A percentile compares a stretch with the other conserved stretches of the same genome.
Conservation (phyloP, 257 asterid species). For the Primulina eburnea region DNA sequence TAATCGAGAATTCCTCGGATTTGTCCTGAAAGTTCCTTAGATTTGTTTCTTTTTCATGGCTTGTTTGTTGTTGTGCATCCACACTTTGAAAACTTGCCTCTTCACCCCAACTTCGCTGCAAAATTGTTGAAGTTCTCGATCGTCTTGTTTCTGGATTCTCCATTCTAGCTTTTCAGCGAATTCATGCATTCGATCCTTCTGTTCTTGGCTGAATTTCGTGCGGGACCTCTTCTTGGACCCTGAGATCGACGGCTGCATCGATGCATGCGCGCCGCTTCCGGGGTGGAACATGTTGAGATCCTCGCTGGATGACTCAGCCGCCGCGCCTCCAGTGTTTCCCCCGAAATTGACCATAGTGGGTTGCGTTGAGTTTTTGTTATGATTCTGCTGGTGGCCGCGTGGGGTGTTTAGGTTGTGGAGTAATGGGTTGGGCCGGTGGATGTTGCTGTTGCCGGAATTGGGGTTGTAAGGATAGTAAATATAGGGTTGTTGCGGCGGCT, state of each 20-base stretch:
- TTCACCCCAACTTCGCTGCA: constrained; percentile 56
- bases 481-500: constrained; percentile 22
- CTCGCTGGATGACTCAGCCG: constrained; percentile 70
- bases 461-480: background rate
- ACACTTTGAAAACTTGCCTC: constrained; percentile 75
- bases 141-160: constrained; percentile 66
- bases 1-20: background rate
- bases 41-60: constrained; percentile 55
- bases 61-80: constrained; percentile 87
- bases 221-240: constrained; percentile 63
- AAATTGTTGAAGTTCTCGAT: constrained; percentile 42
- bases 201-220: constrained; percentile 62
- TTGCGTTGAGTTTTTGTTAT: constrained; percentile 16
- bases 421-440: background rate
- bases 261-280: constrained; percentile 27
- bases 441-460: background rate
- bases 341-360: constrained; percentile 54
- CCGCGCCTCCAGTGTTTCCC: constrained; percentile 35
- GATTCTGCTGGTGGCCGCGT: background rate
- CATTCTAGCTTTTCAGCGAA: constrained; percentile 58
- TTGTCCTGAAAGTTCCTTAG: background rate
- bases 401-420: constrained; percentile 18
- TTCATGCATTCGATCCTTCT: constrained; percentile 62
- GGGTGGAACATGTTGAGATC: constrained; percentile 43
- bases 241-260: constrained; percentile 20